Evolutionary conservation across 2,329 filamentous ascomycete species (phyloP).

Genomic region (Microsporum audouinii): DNA sequence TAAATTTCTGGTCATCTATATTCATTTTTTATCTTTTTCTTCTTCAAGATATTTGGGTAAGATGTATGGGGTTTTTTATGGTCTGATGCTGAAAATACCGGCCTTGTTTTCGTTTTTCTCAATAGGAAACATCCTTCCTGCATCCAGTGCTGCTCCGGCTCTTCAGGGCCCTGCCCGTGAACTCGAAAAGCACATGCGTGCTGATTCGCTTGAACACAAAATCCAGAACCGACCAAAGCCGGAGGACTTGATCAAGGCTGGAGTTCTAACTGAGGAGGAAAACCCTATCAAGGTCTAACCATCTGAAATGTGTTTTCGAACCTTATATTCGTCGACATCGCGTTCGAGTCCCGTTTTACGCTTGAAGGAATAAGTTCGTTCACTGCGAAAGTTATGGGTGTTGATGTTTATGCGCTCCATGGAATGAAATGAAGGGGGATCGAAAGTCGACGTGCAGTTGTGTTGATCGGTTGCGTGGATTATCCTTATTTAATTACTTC

Average conservation of each 20-base stretch:
- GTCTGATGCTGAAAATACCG: constrained; percentile 7
- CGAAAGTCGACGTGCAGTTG: neutral
- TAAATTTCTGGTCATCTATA: constrained; percentile 1
- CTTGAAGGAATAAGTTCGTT: neutral
- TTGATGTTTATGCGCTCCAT: neutral
- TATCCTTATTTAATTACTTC: neutral
- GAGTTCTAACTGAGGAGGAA: constrained; percentile 60
- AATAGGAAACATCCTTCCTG: constrained; percentile 74
- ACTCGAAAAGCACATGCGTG: constrained; percentile 78
- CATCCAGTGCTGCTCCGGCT: constrained; percentile 63
- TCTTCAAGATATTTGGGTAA: neutral
- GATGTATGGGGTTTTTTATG: neutral
- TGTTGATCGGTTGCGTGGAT: neutral
- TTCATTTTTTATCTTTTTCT: constrained; percentile 7
- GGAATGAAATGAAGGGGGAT: neutral
- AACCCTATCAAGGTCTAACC: constrained; percentile 25
- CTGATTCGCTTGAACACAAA: constrained; percentile 76
- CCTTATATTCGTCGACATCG: neutral
- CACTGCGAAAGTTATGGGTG: neutral
- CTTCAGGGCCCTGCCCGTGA: constrained; percentile 72
- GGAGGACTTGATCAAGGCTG: constrained; percentile 64
- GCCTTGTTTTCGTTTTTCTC: neutral
- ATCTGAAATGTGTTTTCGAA: neutral
- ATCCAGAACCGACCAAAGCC: constrained; percentile 65
- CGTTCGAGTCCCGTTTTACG: neutral